phyloP scores from a whole-genome alignment of 2,329 filamentous ascomycete genomes.

The Fusarium metavorans region DNA sequence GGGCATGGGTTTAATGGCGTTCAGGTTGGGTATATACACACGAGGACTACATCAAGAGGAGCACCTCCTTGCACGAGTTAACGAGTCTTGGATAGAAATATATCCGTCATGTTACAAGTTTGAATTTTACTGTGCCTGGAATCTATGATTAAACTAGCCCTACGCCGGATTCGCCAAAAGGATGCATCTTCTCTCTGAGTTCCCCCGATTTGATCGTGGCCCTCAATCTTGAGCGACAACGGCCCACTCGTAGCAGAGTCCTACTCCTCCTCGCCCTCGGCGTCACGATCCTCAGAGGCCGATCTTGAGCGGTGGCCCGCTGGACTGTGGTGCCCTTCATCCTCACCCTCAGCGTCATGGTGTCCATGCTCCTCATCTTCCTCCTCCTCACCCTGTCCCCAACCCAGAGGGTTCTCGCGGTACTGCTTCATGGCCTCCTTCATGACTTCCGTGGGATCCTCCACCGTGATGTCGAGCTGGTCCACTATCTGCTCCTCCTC shows the following conservation, averaged over 20 bases:
- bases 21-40: neutral
- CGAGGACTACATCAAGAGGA: neutral
- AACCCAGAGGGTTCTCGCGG: slow-evolving; percentile 65
- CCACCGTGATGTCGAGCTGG: slow-evolving; percentile 66
- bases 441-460: slow-evolving; percentile 67
- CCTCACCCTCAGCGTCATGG: slow-evolving; percentile 44
- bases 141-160: slow-evolving; percentile 40
- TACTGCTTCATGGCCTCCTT: slow-evolving; percentile 64
- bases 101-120: slow-evolving; percentile 13
- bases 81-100: neutral
- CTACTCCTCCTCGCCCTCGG: slow-evolving; percentile 59
- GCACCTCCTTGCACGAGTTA: neutral
- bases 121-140: slow-evolving; percentile 21
- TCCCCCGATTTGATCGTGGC: slow-evolving; percentile 1
- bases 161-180: slow-evolving; percentile 33
- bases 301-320: slow-evolving; percentile 43
- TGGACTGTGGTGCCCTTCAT: slow-evolving; percentile 33
- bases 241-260: neutral
- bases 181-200: slow-evolving; percentile 12
- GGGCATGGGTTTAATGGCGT: slow-evolving; percentile 18
- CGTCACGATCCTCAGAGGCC: slow-evolving; percentile 53
- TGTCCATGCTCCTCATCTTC: slow-evolving; percentile 49
- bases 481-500: slow-evolving; percentile 66
- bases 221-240: slow-evolving; percentile 9
- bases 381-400: slow-evolving; percentile 55